phyloP scores from a whole-genome alignment of 257 asterid species.

The Eustoma russellianum region DNA sequence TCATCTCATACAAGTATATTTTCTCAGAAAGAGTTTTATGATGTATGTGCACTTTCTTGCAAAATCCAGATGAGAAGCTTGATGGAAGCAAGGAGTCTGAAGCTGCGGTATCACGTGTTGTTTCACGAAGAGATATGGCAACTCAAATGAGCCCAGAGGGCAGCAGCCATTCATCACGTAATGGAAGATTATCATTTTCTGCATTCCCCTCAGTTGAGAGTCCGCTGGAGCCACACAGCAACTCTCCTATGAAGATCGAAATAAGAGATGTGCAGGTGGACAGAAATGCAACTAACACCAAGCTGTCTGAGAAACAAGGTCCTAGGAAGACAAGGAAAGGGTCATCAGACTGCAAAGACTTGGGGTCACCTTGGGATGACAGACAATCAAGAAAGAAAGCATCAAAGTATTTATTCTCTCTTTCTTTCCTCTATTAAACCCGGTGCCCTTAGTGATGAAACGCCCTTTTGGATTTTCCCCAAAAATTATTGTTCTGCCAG shows the following conservation, averaged over 20 bases:
- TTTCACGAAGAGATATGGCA: constrained; percentile 68
- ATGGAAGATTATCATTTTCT: constrained; percentile 26
- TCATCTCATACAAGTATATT: too few species aligned
- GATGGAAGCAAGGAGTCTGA: constrained; percentile 35
- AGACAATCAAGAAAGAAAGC: constrained; percentile 27
- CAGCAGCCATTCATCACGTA: constrained; percentile 37
- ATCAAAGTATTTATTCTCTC: constrained; percentile 33
- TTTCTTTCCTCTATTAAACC: constrained; percentile 62
- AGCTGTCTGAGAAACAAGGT: constrained; percentile 30
- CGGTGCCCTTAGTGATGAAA: constrained; percentile 11
- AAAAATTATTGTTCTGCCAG: too few species aligned
- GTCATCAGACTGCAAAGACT: constrained; percentile 12
- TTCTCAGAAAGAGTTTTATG: too few species aligned
- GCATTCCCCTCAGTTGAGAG: constrained; percentile 24
- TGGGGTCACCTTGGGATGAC: constrained; percentile 34
- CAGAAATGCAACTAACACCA: constrained; percentile 34
- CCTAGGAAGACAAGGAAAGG: constrained; percentile 17
- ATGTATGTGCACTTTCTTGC: not conserved
- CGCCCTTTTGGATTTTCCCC: too few species aligned
- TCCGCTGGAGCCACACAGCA: constrained; percentile 14
- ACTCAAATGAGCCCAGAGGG: constrained; percentile 87
- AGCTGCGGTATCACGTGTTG: constrained; percentile 17
- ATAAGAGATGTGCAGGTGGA: constrained; percentile 79
- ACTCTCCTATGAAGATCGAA: constrained; percentile 33
- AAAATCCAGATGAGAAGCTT: constrained; percentile 31